A percentile compares a stretch with the other conserved stretches of the same genome.
These are phyloP conservation scores for Aegilops bicornis DNA, from an alignment of 176 grass and related monocot species.

Conservation along the genomic window DNA sequence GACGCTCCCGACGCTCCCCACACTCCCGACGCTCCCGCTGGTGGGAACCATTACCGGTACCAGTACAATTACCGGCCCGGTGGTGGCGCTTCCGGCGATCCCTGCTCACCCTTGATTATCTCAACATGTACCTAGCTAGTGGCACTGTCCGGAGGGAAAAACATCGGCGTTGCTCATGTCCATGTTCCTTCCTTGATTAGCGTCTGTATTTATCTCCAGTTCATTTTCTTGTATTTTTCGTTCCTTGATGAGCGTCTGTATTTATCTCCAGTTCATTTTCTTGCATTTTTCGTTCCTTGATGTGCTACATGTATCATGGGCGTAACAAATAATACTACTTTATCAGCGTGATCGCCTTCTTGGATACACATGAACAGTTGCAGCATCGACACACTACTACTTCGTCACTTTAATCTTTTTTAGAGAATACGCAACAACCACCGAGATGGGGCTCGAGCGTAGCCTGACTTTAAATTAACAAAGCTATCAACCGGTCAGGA, in stretches of 20 bases:
- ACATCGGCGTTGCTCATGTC: neutral
- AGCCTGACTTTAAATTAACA: no score
- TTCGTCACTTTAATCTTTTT: no score
- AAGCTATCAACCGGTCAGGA: no score
- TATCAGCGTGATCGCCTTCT: no score
- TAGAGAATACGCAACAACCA: no score
- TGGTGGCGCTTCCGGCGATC: neutral
- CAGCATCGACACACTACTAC: no score
- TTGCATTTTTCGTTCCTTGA: neutral
- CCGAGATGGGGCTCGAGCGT: no score
- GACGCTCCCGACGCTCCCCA: no score
- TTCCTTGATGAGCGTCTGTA: neutral
- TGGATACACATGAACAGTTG: no score
- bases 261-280: neutral
- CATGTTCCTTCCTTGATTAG: neutral
- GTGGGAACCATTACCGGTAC: neutral
- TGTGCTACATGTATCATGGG: neutral
- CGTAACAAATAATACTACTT: no score
- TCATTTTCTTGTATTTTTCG: neutral
- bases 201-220: neutral
- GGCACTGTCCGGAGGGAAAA: neutral
- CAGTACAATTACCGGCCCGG: neutral
- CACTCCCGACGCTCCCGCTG: no score
- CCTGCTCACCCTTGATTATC: neutral
- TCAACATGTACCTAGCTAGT: no score